Evolutionary conservation across 83 land plant species (phyloP).

Genomic region (Picea abies): DNA sequence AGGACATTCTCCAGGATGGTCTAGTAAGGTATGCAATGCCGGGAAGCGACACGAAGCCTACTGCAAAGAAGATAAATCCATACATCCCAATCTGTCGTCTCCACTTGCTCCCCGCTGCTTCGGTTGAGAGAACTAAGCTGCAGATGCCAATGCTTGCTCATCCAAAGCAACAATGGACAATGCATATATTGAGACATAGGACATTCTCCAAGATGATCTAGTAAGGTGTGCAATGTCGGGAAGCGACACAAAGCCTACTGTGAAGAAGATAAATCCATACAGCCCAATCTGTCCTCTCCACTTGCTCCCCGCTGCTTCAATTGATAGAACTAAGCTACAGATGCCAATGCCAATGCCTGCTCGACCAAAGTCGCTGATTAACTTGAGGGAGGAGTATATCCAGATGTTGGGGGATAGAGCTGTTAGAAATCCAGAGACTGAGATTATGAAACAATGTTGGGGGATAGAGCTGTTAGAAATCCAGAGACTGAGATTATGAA

Average conservation of each 20-base stretch:
- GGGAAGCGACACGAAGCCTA: slow-evolving; percentile 41
- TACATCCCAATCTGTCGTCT: slow-evolving; percentile 44
- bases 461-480: too few relatives aligned
- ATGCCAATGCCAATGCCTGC: slow-evolving; percentile 34
- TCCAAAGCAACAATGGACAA: slow-evolving; percentile 37
- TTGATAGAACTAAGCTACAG: too few relatives aligned
- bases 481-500: too few relatives aligned
- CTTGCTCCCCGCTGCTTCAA: too few relatives aligned
- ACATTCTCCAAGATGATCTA: slow-evolving; percentile 30
- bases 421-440: too few relatives aligned
- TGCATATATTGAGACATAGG: slow-evolving; percentile 45
- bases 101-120: slow-evolving; percentile 40
- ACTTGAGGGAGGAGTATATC: too few relatives aligned
- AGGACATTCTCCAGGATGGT: slow-evolving; percentile 23
- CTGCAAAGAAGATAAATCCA: slow-evolving; percentile 48
- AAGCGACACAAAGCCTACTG: slow-evolving; percentile 25
- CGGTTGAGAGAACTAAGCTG: not conserved
- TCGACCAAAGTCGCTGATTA: slow-evolving; percentile 27
- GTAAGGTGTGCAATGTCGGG: too few relatives aligned
- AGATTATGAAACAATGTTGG: too few relatives aligned
- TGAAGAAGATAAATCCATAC: slow-evolving; percentile 48
- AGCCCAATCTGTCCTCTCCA: slow-evolving; percentile 42
- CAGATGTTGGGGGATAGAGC: too few relatives aligned
- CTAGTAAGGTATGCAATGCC: too few relatives aligned
- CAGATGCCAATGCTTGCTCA: slow-evolving; percentile 13